phyloP scores from a whole-genome alignment of 129 eudicot species.

The Chrysanthemum makinoi region DNA sequence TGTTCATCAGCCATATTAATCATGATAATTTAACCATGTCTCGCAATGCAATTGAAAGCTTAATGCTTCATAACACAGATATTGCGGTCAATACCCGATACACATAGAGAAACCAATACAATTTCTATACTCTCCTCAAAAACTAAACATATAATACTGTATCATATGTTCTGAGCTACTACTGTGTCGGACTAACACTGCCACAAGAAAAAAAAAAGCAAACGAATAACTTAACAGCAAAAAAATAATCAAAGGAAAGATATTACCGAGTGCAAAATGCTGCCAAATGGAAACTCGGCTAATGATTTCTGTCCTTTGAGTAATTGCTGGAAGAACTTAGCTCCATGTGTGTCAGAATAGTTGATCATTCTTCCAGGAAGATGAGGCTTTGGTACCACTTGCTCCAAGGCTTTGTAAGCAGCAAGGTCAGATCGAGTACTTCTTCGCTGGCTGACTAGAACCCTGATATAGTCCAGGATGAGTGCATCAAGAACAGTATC shows the following conservation, averaged over 20 bases:
- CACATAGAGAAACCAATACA: not conserved
- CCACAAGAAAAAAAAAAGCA: not conserved
- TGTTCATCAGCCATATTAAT: too few relatives aligned
- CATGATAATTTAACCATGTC: too few relatives aligned
- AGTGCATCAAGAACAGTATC: conserved; percentile 74
- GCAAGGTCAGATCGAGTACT: conserved; percentile 59
- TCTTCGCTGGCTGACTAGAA: conserved; percentile 68
- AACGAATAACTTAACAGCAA: not conserved
- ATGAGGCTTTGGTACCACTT: conserved; percentile 51
- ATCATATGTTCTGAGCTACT: not conserved
- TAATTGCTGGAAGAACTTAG: conserved; percentile 39
- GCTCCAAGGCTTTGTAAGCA: conserved; percentile 55
- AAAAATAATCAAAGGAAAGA: conserved; percentile 11
- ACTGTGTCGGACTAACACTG: too few relatives aligned
- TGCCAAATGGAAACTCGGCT: conserved; percentile 87
- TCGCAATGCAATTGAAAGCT: too few relatives aligned
- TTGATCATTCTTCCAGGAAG: conserved; percentile 34
- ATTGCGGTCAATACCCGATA: conserved; percentile 1
- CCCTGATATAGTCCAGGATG: conserved; percentile 81
- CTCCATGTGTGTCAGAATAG: conserved; percentile 25
- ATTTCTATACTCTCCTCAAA: not conserved
- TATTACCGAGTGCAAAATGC: conserved; percentile 80
- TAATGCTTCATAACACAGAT: not conserved
- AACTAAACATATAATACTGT: not conserved
- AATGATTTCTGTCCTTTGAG: conserved; percentile 79